A percentile compares a stretch with the other conserved stretches of the same genome.
These are phyloP conservation scores for Solanum aculeatissimum DNA, from an alignment of 305 asterid genomes.

Conservation along the genomic window DNA sequence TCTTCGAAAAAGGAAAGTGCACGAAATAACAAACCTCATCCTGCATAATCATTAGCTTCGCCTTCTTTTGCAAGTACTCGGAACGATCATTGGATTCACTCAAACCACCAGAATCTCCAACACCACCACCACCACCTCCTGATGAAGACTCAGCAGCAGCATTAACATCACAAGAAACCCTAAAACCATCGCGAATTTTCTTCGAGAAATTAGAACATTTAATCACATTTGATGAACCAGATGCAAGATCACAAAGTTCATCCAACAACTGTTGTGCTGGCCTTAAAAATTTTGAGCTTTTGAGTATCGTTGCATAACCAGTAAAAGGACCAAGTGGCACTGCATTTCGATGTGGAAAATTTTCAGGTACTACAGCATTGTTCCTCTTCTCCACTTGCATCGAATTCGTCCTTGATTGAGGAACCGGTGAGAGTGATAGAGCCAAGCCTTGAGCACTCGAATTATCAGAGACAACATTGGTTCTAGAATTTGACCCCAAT, in stretches of 20 bases:
- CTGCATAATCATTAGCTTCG: conserved; percentile 57
- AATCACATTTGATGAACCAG: conserved; percentile 15
- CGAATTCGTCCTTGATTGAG: conserved; percentile 10
- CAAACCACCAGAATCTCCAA: conserved; percentile 21
- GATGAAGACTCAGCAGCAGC: conserved; percentile 2
- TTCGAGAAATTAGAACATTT: conserved; percentile 1
- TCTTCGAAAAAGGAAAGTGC: not conserved
- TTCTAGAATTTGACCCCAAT: not conserved
- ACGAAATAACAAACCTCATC: conserved; percentile 53
- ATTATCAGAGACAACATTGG: not conserved
- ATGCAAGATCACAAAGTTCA: conserved; percentile 29
- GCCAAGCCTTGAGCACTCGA: conserved; percentile 43
- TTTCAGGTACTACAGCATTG: not conserved
- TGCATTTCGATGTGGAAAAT: conserved; percentile 21
- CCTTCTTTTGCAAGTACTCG: conserved; percentile 43
- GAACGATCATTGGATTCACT: conserved; percentile 20
- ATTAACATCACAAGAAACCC: conserved; percentile 25
- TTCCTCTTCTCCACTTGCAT: not conserved
- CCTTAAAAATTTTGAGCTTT: conserved; percentile 43
- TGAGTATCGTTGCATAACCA: conserved; percentile 60
- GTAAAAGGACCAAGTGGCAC: conserved; percentile 84
- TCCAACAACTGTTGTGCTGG: conserved; percentile 64
- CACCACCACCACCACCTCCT: not conserved
- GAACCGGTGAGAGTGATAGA: conserved; percentile 54
- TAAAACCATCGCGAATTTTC: conserved; percentile 14